These are phyloP conservation scores for Eleusine coracana DNA, from an alignment of 176 grass and related monocot species.

Conservation along the genomic window DNA sequence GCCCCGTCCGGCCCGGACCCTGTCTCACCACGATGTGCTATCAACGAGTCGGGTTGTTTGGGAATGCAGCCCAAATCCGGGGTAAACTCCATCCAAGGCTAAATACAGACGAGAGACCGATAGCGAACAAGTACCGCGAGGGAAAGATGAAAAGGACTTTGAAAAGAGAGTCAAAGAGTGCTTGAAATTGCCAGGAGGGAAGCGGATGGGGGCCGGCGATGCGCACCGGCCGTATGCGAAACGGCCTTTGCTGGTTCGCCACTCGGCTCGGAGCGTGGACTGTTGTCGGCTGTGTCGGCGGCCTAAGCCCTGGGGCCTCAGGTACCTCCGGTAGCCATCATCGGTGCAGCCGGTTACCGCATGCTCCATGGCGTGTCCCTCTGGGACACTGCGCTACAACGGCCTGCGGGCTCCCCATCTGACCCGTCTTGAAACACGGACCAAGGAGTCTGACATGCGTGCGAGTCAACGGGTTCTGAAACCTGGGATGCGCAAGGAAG, in stretches of 20 bases:
- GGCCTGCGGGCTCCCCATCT: neutral
- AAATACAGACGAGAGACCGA: no score
- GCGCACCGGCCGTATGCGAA: slow-evolving; percentile 39
- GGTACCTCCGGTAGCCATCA: no score
- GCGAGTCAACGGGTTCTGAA: no score
- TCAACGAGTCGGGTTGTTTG: slow-evolving; percentile 44
- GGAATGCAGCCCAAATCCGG: slow-evolving; percentile 49
- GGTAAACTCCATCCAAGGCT: no score
- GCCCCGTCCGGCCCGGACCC: slow-evolving; percentile 55
- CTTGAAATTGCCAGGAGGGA: slow-evolving; percentile 85
- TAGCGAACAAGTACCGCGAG: slow-evolving; percentile 73
- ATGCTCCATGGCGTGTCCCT: no score
- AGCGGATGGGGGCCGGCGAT: slow-evolving; percentile 76
- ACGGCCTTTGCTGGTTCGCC: no score
- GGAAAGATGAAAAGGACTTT: slow-evolving; percentile 88
- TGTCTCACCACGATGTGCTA: slow-evolving; percentile 49
- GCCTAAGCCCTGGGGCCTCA: no score
- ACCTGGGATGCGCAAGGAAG: no score
- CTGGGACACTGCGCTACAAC: neutral
- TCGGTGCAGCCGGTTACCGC: no score
- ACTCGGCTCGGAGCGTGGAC: no score
- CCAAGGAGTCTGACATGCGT: slow-evolving; percentile 70
- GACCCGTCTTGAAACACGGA: slow-evolving; percentile 65
- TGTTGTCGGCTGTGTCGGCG: no score
- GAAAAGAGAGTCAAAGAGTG: slow-evolving; percentile 90